Evolutionary conservation across 257 asterid genomes (phyloP).

Genomic region (Cinchona pubescens): DNA sequence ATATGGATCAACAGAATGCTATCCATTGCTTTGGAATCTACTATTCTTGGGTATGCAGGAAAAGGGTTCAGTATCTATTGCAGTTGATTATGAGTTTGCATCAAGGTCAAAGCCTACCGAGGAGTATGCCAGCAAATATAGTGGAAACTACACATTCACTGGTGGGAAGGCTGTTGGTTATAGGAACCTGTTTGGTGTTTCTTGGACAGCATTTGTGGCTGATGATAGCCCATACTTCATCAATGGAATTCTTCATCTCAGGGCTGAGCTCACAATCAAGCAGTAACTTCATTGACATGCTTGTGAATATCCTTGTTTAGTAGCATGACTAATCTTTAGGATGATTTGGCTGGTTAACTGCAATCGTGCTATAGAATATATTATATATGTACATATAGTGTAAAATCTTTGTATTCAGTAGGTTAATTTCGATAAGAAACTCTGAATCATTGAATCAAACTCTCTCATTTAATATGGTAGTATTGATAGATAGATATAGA

Average conservation of each 20-base stretch:
- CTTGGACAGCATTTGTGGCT: slow-evolving; percentile 66
- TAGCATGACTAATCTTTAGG: not conserved
- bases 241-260: slow-evolving; percentile 69
- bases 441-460: no score
- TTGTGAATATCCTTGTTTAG: not conserved
- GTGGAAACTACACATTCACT: slow-evolving; percentile 54
- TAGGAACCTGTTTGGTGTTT: slow-evolving; percentile 54
- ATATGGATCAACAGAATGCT: slow-evolving; percentile 61
- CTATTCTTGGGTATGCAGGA: slow-evolving; percentile 85
- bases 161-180: slow-evolving; percentile 80
- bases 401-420: not conserved
- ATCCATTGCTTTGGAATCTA: slow-evolving; percentile 73
- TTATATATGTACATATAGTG: not conserved
- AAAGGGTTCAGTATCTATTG: slow-evolving; percentile 52
- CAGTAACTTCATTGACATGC: slow-evolving; percentile 23
- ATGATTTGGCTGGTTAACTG: no score
- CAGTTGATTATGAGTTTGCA: slow-evolving; percentile 76
- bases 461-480: no score
- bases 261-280: slow-evolving; percentile 63
- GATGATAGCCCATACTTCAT: slow-evolving; percentile 61
- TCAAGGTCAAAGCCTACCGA: slow-evolving; percentile 50
- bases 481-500: no score
- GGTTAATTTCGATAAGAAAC: no score
- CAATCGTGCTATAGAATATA: not conserved
- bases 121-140: slow-evolving; percentile 60